Percentiles rank a stretch among this genome's conserved stretches.
Conservation (phyloP, 202 grass and related monocot genomes). For the Brachypodium distachyon region DNA sequence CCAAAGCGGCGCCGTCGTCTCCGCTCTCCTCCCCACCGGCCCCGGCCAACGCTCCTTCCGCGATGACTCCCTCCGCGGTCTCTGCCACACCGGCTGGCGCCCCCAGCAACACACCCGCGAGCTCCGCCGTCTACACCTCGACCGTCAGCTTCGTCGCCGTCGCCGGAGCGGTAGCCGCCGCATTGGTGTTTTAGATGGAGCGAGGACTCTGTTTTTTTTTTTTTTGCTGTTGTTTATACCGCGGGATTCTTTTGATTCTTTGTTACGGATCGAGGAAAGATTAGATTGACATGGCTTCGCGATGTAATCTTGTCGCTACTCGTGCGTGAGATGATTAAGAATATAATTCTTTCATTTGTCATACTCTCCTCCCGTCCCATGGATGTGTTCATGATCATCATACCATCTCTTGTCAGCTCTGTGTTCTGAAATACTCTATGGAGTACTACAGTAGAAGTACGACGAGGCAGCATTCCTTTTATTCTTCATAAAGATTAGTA, state of each 20-base stretch:
- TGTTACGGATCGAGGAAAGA: not conserved
- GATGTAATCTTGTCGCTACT: not conserved
- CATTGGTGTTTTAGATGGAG: conserved; percentile 40
- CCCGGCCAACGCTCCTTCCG: conserved; percentile 8
- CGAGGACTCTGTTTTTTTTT: not conserved
- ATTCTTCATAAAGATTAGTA: too few species aligned
- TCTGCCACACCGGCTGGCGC: conserved; percentile 1
- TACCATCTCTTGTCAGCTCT: not conserved
- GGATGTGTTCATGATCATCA: not conserved
- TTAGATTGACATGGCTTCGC: not conserved
- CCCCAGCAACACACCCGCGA: not conserved
- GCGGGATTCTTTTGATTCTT: conserved; percentile 1
- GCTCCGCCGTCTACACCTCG: conserved; percentile 3
- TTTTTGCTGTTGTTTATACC: conserved; percentile 21
- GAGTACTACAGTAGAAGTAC: not conserved
- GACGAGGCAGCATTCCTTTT: not conserved
- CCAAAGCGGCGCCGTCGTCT: conserved; percentile 20
- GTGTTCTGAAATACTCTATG: too few species aligned
- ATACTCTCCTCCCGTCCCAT: not conserved
- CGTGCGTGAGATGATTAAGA: conserved; percentile 11
- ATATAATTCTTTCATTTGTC: conserved; percentile 46
- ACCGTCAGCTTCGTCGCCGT: conserved; percentile 38
- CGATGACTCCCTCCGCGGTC: not conserved
- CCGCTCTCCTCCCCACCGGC: conserved; percentile 33
- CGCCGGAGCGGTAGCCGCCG: conserved; percentile 28